Conservation (phyloP, 2,329 filamentous ascomycete species). For the Fusarium sp. region DNA sequence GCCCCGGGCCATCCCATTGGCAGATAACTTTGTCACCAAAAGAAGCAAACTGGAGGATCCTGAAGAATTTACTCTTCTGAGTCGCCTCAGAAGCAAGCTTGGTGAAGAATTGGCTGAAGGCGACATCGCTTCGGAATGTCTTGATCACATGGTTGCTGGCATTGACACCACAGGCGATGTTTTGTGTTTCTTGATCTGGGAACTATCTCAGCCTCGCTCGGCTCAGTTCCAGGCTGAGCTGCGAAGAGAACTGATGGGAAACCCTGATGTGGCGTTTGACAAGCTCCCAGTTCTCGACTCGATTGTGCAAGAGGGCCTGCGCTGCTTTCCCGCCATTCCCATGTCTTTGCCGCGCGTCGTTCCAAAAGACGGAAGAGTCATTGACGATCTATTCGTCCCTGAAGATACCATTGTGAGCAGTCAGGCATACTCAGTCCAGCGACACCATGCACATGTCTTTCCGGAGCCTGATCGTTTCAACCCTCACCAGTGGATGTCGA, state of each 20-base stretch:
- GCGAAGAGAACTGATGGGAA: conserved; percentile 61
- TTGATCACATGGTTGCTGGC: conserved; percentile 77
- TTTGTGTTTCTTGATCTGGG: conserved; percentile 76
- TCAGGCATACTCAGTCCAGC: conserved; percentile 70
- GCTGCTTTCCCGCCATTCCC: conserved; percentile 71
- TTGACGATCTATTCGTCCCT: conserved; percentile 66
- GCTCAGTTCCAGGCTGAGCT: conserved; percentile 62
- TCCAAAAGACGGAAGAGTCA: conserved; percentile 62
- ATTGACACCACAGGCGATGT: conserved; percentile 78
- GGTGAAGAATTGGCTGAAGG: conserved; percentile 56
- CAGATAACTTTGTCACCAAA: conserved; percentile 67
- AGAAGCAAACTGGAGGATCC: conserved; percentile 58
- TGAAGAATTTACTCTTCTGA: conserved; percentile 66
- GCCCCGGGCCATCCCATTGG: conserved; percentile 66
- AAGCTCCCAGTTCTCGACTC: conserved; percentile 70
- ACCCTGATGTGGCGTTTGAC: conserved; percentile 56
- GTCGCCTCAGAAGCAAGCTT: conserved; percentile 64
- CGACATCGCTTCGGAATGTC: conserved; percentile 73
- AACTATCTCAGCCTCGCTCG: conserved; percentile 70
- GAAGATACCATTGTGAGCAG: conserved; percentile 66
- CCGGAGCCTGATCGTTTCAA: conserved; percentile 80
- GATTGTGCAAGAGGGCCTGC: conserved; percentile 69
- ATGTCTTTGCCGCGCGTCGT: conserved; percentile 72
- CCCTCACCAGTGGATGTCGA: conserved; percentile 84
- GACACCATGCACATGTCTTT: conserved; percentile 73